These are phyloP conservation scores for Eucalyptus curtisii DNA, from an alignment of 345 rosid species.

Conservation along the genomic window DNA sequence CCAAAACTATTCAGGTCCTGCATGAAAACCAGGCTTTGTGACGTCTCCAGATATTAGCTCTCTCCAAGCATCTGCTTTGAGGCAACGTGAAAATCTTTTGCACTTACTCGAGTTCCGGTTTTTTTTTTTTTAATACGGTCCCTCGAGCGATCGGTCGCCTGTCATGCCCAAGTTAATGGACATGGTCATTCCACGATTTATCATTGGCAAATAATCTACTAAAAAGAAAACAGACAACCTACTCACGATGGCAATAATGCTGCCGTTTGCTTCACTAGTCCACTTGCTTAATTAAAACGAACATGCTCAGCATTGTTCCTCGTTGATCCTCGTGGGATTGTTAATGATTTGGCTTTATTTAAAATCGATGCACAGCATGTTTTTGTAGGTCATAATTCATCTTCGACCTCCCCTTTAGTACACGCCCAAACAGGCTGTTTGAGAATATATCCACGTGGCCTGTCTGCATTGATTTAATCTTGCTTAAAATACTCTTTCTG, in stretches of 20 bases:
- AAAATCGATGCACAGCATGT: background rate
- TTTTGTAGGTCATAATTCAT: background rate
- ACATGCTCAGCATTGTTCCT: background rate
- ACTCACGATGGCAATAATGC: background rate
- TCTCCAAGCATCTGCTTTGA: background rate
- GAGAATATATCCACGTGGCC: constrained; percentile 36
- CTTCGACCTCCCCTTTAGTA: background rate
- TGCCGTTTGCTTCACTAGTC: background rate
- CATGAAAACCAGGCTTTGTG: background rate
- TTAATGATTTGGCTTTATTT: background rate
- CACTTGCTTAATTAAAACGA: background rate
- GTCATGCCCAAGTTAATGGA: background rate
- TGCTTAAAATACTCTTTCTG: background rate
- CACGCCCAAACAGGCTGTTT: constrained; percentile 28
- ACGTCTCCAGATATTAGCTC: background rate
- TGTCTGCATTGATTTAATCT: constrained; percentile 1
- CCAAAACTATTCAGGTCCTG: background rate
- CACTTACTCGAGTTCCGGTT: background rate
- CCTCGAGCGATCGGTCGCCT: background rate
- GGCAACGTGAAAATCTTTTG: background rate
- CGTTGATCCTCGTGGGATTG: background rate
- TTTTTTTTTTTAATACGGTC: no score
- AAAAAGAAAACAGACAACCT: background rate
- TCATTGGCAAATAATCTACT: background rate
- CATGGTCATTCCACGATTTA: background rate